Conservation (phyloP, 2,329 filamentous ascomycete genomes). For the Pseudopithomyces maydicus region DNA sequence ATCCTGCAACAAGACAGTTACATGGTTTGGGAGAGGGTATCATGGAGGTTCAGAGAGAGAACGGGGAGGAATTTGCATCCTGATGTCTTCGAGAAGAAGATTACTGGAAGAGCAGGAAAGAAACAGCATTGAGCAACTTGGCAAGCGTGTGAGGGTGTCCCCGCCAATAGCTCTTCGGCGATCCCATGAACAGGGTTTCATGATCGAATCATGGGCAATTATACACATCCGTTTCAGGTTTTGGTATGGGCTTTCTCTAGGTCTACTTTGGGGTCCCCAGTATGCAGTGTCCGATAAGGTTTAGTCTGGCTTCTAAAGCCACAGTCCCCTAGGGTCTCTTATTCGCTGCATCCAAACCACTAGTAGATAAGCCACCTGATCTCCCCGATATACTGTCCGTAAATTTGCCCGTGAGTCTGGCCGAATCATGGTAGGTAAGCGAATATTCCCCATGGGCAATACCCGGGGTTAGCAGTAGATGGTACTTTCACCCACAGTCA, state of each 20-base stretch:
- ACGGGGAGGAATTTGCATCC: slow-evolving; percentile 54
- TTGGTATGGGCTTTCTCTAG: too few relatives aligned
- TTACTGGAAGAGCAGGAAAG: slow-evolving; percentile 31
- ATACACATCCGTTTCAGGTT: too few relatives aligned
- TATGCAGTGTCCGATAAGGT: neutral
- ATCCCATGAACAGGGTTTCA: too few relatives aligned
- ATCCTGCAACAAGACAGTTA: slow-evolving; percentile 51
- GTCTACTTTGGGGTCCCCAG: too few relatives aligned
- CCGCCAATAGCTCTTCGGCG: too few relatives aligned
- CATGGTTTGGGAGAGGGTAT: slow-evolving; percentile 54
- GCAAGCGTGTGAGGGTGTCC: neutral
- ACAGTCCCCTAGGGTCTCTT: neutral
- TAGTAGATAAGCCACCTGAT: neutral
- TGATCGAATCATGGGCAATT: too few relatives aligned
- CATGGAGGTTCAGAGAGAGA: slow-evolving; percentile 54
- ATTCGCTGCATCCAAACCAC: neutral
- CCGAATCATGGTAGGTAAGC: neutral
- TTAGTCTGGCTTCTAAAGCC: neutral
- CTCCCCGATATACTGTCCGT: neutral
- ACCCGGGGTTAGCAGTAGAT: neutral
- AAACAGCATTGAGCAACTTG: neutral
- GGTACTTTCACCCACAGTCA: neutral
- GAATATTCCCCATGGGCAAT: neutral
- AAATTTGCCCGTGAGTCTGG: neutral
- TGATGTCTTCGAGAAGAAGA: slow-evolving; percentile 50